phyloP scores from a whole-genome alignment of 2,329 filamentous ascomycete species.

The Microsporum ferrugineum region DNA sequence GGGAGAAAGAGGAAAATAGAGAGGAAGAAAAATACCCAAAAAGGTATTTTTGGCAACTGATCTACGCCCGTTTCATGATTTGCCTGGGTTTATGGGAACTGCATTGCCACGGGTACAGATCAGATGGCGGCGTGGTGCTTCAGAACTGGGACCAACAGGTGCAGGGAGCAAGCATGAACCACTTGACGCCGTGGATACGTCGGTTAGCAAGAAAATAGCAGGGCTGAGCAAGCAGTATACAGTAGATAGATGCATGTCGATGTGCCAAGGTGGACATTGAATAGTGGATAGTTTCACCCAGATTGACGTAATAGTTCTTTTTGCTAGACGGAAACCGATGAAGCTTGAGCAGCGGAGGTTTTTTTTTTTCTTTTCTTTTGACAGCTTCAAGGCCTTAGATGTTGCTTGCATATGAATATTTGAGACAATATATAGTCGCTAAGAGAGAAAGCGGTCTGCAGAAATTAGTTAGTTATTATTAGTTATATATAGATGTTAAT shows the following conservation, averaged over 20 bases:
- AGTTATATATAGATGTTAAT: neutral
- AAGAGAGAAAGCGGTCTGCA: neutral
- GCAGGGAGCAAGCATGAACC: slow-evolving; percentile 1
- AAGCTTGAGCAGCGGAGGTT: neutral
- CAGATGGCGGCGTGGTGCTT: slow-evolving; percentile 1
- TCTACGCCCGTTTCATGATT: slow-evolving; percentile 1
- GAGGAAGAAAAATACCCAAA: neutral
- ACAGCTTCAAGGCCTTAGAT: neutral
- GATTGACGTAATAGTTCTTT: neutral
- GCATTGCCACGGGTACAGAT: slow-evolving; percentile 2
- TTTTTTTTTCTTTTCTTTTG: neutral
- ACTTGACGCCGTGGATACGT: neutral
- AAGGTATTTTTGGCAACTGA: slow-evolving; percentile 2
- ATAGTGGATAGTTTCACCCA: neutral
- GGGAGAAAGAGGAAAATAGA: neutral
- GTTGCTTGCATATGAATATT: slow-evolving; percentile 1
- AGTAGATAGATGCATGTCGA: neutral
- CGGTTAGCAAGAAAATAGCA: neutral
- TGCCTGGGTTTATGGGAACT: neutral
- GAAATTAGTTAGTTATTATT: neutral
- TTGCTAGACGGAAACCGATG: neutral
- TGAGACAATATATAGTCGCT: neutral
- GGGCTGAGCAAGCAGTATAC: neutral
- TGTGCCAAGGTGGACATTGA: neutral
- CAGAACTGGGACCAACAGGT: neutral